phyloP scores from a whole-genome alignment of 139 green algal genomes.

The Chlorella ohadii region DNA sequence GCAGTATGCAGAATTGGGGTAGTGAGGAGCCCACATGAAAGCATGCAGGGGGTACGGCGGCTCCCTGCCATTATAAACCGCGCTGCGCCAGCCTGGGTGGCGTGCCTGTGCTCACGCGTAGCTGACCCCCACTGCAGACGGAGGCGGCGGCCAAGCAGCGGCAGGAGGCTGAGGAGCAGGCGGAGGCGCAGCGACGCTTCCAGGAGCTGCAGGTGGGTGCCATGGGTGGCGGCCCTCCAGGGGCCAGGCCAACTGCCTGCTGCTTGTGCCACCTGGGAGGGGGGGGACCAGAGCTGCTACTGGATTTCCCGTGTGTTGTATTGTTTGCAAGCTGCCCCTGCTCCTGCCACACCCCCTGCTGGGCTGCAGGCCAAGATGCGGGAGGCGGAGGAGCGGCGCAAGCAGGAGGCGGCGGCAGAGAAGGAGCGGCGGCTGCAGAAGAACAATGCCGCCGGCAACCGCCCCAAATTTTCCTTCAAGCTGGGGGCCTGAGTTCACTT shows the following conservation, averaged over 20 bases:
- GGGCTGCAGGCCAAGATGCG: conserved; percentile 31
- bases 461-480: conserved; percentile 31
- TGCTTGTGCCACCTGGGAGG: too few relatives aligned
- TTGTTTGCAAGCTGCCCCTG: too few relatives aligned
- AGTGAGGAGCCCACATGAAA: too few relatives aligned
- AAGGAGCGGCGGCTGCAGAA: conserved; percentile 5
- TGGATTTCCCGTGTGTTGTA: too few relatives aligned
- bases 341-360: neutral
- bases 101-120: too few relatives aligned
- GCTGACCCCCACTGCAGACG: conserved; percentile 2
- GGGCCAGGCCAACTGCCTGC: too few relatives aligned
- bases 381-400: conserved; percentile 22
- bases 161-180: conserved; percentile 8
- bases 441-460: neutral
- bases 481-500: neutral
- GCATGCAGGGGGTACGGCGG: too few relatives aligned
- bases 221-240: too few relatives aligned
- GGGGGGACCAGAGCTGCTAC: too few relatives aligned
- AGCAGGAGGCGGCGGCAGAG: conserved; percentile 14
- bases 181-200: conserved; percentile 39
- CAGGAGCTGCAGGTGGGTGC: conserved; percentile 38
- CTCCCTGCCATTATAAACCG: too few relatives aligned
- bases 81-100: too few relatives aligned
- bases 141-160: conserved; percentile 12
- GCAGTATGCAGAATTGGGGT: too few relatives aligned